Percentiles rank a stretch among this genome's conserved stretches.
Conservation (phyloP, 2,329 filamentous ascomycete genomes). For the Penicillium crustosum region DNA sequence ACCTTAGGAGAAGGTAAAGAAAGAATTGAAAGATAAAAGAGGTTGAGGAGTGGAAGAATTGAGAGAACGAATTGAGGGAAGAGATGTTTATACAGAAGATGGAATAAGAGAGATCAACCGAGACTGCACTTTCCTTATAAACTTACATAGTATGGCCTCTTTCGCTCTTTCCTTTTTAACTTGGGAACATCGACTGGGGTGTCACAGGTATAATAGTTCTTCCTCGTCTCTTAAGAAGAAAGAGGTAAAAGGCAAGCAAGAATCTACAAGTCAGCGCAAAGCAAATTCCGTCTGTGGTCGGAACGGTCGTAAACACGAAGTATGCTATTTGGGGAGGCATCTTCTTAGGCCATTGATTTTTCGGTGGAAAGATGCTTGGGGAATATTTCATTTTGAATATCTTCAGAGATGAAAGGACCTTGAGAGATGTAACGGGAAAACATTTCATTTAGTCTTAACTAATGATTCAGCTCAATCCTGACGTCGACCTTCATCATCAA, state of each 20-base stretch:
- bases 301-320: not conserved
- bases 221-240: not conserved
- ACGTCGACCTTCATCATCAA: not conserved
- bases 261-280: constrained; percentile 1
- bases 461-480: not conserved
- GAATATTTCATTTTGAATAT: not conserved
- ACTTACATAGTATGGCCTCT: no score
- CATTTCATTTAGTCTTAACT: not conserved
- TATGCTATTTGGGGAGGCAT: not conserved
- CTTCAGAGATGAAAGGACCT: not conserved
- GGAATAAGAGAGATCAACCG: no score
- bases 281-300: not conserved
- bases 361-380: not conserved
- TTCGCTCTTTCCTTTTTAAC: no score
- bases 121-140: no score
- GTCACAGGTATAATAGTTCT: not conserved
- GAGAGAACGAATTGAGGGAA: not conserved
- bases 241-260: not conserved
- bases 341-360: not conserved
- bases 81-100: not conserved
- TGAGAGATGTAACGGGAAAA: not conserved
- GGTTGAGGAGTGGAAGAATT: no score
- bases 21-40: not conserved
- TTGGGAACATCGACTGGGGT: not conserved
- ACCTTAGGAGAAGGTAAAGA: not conserved